Percentiles rank a stretch among this genome's conserved stretches.
These are phyloP conservation scores for Moniliophthora roreri DNA, from an alignment of 1,284 basidiomycete species.

Conservation along the genomic window DNA sequence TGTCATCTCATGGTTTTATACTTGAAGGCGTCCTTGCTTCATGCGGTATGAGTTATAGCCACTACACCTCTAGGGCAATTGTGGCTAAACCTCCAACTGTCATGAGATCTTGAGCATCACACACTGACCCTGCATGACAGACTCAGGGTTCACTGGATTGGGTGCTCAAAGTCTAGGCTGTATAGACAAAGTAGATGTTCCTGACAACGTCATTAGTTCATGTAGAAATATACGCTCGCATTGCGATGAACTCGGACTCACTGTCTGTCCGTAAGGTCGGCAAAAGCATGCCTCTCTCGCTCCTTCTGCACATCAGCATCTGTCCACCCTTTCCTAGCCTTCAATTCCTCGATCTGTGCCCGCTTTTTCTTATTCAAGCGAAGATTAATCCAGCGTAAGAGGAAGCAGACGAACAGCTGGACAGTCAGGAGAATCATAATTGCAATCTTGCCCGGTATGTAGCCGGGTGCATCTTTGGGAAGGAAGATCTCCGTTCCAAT, in stretches of 20 bases:
- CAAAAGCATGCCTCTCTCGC: conserved; percentile 13
- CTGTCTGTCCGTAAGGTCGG: background rate
- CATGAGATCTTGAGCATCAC: no score
- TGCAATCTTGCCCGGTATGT: conserved; percentile 63
- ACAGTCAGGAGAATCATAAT: conserved; percentile 59
- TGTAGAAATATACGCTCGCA: background rate
- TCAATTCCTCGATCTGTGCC: conserved; percentile 41
- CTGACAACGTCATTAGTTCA: conserved; percentile 19
- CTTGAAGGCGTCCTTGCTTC: no score
- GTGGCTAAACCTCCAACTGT: no score
- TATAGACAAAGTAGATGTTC: conserved; percentile 50
- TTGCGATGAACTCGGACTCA: background rate
- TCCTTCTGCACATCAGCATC: conserved; percentile 56
- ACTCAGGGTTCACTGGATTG: background rate
- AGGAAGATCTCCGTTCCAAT: conserved; percentile 63
- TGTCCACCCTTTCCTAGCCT: conserved; percentile 50
- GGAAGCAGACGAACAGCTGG: conserved; percentile 48
- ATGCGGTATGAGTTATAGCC: no score
- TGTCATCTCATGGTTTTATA: no score
- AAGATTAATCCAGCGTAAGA: conserved; percentile 56
- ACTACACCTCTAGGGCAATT: no score
- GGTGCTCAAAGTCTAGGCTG: conserved; percentile 26
- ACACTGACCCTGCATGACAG: no score
- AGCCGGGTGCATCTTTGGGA: conserved; percentile 60
- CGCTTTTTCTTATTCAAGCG: conserved; percentile 54